Evolutionary conservation across 2,329 filamentous ascomycete genomes (phyloP), one percentile per base, ranked within the genome.

Genomic region (Fusarium mangiferae): DNA sequence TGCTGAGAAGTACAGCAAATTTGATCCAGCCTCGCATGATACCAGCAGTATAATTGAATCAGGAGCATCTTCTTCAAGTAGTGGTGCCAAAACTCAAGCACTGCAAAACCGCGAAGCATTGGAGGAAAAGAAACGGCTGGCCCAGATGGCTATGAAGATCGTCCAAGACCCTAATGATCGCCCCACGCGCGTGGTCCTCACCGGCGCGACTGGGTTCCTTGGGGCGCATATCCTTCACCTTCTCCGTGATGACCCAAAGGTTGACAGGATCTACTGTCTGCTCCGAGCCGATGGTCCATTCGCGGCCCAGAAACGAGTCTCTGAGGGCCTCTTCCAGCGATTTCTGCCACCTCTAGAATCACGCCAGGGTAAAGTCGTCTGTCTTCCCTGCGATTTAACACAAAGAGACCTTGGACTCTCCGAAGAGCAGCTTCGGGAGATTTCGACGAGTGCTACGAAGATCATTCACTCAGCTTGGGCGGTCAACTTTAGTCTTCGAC

Each of bases 161-260:
- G 51, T 41, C 4, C 35, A 55, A 18, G 26, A 30, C 7, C 20
- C 35, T 2, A 18, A n/a, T 41, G 3, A 41, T 14, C 36, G 51
- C 14, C 24, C 36, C 11, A 55, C 24, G 0, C 51, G 42, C 1
- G 64, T 79, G 3, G 80, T 90, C 4, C 79, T 93, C 7, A 93
- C 91, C 1, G 91, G 91, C 4, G 87, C 88, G 1, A 93, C 91
- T 1, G 91, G 91, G 2, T 91, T 90, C 4, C 83, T 93, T 0
- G 91, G 91, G 4, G 85, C 89, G 0, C 90, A 92, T 72, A 82
- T 91, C 3, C 72, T 80, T 8, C 48, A 78, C 7, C 38, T 72
- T 30, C 72, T 79, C 12, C 68, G 46, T 0, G 48, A 64, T 3
- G 60, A 76, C n/a, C 2, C 35, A 0, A 7, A 39, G 0, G 14